These are phyloP conservation scores for Tulasnella sp. DNA, from an alignment of 768 basidiomycete species.

Conservation along the genomic window DNA sequence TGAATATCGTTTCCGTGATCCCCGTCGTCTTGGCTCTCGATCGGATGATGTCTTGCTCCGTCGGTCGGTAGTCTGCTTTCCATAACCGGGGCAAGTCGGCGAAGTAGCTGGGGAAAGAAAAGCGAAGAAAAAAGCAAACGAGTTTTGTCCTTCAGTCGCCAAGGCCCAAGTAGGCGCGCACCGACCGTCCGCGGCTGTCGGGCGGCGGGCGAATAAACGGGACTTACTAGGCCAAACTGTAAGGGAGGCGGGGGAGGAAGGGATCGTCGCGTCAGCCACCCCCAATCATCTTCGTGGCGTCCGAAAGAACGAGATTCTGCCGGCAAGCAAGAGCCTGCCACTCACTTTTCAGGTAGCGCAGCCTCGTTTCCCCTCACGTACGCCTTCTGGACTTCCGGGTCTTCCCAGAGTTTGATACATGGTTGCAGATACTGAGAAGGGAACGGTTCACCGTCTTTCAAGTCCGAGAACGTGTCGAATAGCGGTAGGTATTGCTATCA, in stretches of 20 bases:
- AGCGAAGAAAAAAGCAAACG: background rate
- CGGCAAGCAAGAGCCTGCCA: no score
- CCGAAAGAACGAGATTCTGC: background rate
- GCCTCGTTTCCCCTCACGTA: constrained; percentile 80
- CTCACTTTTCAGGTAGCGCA: constrained; percentile 81
- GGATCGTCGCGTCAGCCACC: background rate
- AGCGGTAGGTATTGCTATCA: constrained; percentile 40
- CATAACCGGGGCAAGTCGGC: constrained; percentile 71
- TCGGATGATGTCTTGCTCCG: constrained; percentile 70
- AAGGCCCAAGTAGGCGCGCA: background rate
- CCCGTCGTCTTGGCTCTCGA: constrained; percentile 82
- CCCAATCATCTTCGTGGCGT: background rate
- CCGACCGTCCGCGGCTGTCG: background rate
- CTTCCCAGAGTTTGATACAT: constrained; percentile 62
- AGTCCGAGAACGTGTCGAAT: constrained; percentile 55
- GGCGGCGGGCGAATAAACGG: background rate
- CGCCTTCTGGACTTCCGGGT: constrained; percentile 62
- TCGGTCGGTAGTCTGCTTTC: constrained; percentile 55
- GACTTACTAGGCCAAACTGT: constrained; percentile 10
- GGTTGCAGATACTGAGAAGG: constrained; percentile 55
- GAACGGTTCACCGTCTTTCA: constrained; percentile 73
- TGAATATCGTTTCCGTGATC: constrained; percentile 80
- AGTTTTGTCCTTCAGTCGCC: no score
- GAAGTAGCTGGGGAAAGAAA: constrained; percentile 44
- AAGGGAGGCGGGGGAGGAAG: background rate